Base-by-base conservation (phyloP, 805 yeast species). In the Hanseniaspora taiwanica region DNA sequence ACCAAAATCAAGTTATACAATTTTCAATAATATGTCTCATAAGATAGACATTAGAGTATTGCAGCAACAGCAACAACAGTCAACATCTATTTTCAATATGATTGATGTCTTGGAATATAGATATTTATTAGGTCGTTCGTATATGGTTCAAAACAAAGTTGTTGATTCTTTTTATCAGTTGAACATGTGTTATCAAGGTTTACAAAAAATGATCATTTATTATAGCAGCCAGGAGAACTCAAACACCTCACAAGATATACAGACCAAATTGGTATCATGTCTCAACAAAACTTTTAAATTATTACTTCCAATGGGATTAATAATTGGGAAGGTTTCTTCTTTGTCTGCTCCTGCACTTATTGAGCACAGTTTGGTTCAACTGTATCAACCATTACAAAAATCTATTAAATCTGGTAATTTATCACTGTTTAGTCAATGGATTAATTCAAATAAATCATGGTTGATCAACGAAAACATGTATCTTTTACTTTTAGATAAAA, bases 61-160 rank as follows among this genome's bases (percentile, higher is more conserved):
- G 56, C 32, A 46, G 14, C 13, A 29, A n/a, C 18, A n/a, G 16
- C n/a, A 13, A 10, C 33, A 13, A 16, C 10, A 13, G 5, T n/a
- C 17, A 6, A 29, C n/a, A 8, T 5, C 33, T 14, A 46, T 27
- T 54, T 52, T 29, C 59, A 59, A 13, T 35, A 46, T 5, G 48
- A 56, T 6, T 45, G 74, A 71, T 44, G 71, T 73, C 36, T 72
- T 77, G 6, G 74, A 70, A 44, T 77, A 72, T 50, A 58, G 81
- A 35, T 76, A 63, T 49, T 67, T 71, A 43, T 57, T 76, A 25
- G 77, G 79, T 3, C 64, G 73, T 35, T 79, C 71, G 48, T 74
- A 74, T 48, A 48, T 76, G 44, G 58, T 69, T 17, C 71, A 74
- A 45, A 63, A 68, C 42, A 73, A 74, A 46, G 57, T 77, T 14